Evolutionary conservation across 345 rosid genomes (phyloP).

Genomic region (Salix udensis): DNA sequence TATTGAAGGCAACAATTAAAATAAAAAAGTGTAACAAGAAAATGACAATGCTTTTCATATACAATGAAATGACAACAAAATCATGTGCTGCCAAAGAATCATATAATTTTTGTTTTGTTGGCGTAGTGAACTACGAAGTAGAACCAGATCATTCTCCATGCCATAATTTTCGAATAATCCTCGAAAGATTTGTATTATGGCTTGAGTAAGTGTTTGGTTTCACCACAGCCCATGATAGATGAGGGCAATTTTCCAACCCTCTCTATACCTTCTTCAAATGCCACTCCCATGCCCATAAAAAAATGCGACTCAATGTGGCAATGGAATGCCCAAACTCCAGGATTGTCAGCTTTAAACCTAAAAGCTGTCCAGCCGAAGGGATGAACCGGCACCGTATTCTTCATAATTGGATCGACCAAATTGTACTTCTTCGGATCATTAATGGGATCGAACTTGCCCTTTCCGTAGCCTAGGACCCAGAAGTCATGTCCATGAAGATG

Average conservation of each 20-base stretch:
- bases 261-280: slow-evolving; percentile 51
- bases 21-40: no score
- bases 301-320: slow-evolving; percentile 76
- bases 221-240: slow-evolving; percentile 62
- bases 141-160: background rate
- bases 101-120: background rate
- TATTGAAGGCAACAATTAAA: background rate
- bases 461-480: slow-evolving; percentile 70
- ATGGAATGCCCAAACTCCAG: slow-evolving; percentile 68
- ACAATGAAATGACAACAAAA: no score
- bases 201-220: slow-evolving; percentile 8
- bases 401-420: slow-evolving; percentile 61
- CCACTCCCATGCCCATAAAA: slow-evolving; percentile 69
- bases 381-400: slow-evolving; percentile 72
- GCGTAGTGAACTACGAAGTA: background rate
- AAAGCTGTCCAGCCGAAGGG: slow-evolving; percentile 75
- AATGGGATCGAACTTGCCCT: slow-evolving; percentile 48
- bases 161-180: background rate
- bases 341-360: slow-evolving; percentile 59
- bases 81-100: background rate
- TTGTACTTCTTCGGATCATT: slow-evolving; percentile 49
- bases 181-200: background rate
- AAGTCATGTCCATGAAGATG: slow-evolving; percentile 87
- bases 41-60: no score
- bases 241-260: slow-evolving; percentile 49